These are phyloP conservation scores for Achlya hypogyna DNA, from an alignment of 352 stramenopile genomes.

Conservation along the genomic window DNA sequence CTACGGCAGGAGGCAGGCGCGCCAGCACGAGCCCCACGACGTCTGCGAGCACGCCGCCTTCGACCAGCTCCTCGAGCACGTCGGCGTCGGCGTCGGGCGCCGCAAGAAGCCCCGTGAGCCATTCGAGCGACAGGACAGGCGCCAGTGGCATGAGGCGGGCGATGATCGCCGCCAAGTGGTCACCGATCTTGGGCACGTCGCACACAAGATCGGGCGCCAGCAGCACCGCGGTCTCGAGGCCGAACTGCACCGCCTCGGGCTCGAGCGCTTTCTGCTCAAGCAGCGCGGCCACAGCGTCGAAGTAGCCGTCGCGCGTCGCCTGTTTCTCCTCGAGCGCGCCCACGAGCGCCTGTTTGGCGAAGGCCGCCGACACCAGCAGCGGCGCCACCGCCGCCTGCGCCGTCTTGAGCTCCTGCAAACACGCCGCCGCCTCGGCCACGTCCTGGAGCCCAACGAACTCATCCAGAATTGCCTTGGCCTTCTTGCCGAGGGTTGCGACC, in stretches of 20 bases:
- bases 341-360: constrained; percentile 51
- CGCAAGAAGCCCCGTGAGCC: constrained; percentile 36
- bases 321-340: constrained; percentile 59
- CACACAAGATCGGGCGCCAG: constrained; percentile 57
- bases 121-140: constrained; percentile 51
- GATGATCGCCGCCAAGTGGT: constrained; percentile 62
- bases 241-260: constrained; percentile 45
- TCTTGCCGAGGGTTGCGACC: constrained; percentile 60
- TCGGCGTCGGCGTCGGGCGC: constrained; percentile 41
- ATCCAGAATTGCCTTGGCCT: constrained; percentile 64
- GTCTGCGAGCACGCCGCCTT: constrained; percentile 55
- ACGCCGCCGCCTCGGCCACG: constrained; percentile 54
- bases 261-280: constrained; percentile 48
- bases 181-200: constrained; percentile 73
- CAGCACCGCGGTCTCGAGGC: constrained; percentile 50
- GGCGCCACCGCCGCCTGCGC: constrained; percentile 30
- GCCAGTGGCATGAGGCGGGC: constrained; percentile 48
- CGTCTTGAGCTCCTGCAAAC: constrained; percentile 52
- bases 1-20: not conserved
- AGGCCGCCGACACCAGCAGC: constrained; percentile 16
- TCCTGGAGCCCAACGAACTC: constrained; percentile 73
- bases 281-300: constrained; percentile 59
- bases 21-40: constrained; percentile 40
- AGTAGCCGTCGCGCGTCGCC: constrained; percentile 41
- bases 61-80: constrained; percentile 54